Evolutionary conservation across 768 basidiomycete species (phyloP), one percentile per base, ranked within the genome.

Genomic region (Mycena polygramma): DNA sequence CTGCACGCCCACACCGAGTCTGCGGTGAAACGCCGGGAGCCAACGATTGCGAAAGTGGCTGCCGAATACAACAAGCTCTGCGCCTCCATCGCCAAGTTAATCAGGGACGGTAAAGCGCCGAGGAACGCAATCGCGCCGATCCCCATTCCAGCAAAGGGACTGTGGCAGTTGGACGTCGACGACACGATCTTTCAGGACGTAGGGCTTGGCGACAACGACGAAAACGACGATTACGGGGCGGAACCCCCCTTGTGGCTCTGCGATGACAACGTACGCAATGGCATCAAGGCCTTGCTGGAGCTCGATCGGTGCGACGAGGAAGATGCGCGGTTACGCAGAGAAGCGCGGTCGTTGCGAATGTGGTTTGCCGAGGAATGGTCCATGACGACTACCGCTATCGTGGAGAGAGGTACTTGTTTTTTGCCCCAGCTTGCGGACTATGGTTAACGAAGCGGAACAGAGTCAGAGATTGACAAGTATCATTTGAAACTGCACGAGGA

Each of bases 351-450:
- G 15, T 57, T 81, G 70, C 75, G 74, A 57, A 70, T 70, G 37
- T 81, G 80, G 80, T 69, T 77, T 54, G 35, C 57, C 8, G 74
- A 74, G 52, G 79, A 81, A 49, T 81, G 80, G 80, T n/a, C n/a
- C n/a, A n/a, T n/a, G n/a, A n/a, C n/a, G n/a, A n/a, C n/a, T n/a
- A n/a, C n/a, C n/a, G n/a, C n/a, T n/a, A n/a, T n/a, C n/a, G n/a
- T n/a, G n/a, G n/a, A n/a, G n/a, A n/a, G n/a, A n/a, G n/a, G n/a
- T n/a, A n/a, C n/a, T n/a, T n/a, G n/a, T n/a, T n/a, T n/a, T n/a
- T n/a, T n/a, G n/a, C n/a, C n/a, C n/a, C n/a, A n/a, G n/a, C n/a
- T n/a, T n/a, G n/a, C n/a, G n/a, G n/a, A n/a, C n/a, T n/a, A n/a
- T n/a, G n/a, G n/a, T n/a, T n/a, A n/a, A n/a, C n/a, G n/a, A n/a